phyloP scores from a whole-genome alignment of 139 green algal genomes.

The Chlorella sp. region DNA sequence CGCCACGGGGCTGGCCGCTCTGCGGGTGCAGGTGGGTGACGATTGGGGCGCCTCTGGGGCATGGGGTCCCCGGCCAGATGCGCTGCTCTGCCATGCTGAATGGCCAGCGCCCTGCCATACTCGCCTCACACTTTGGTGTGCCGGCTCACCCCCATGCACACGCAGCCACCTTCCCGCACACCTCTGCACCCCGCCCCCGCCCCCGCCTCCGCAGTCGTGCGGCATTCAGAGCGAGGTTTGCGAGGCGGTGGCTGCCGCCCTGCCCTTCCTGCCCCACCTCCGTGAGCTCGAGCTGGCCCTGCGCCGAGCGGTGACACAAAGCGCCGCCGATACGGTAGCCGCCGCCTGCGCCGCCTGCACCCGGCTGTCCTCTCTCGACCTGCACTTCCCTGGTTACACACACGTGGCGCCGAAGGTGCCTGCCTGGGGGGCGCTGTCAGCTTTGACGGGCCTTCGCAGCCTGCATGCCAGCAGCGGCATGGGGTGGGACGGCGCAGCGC shows the following conservation, averaged over 20 bases:
- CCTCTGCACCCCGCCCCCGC: not conserved
- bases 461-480: slow-evolving; percentile 30
- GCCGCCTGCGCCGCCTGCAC: not conserved
- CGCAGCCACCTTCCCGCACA: not conserved
- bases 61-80: too few relatives aligned
- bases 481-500: not conserved
- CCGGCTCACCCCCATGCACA: not conserved
- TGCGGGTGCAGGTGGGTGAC: not conserved
- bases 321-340: not conserved
- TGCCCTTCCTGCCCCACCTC: not conserved
- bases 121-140: not conserved
- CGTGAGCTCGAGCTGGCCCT: slow-evolving; percentile 11
- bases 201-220: not conserved
- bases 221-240: slow-evolving; percentile 24
- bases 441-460: not conserved
- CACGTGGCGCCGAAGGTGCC: not conserved
- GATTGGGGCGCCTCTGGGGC: too few relatives aligned
- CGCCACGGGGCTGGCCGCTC: not conserved
- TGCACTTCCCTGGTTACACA: not conserved
- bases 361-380: slow-evolving; percentile 20
- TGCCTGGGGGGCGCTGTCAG: slow-evolving; percentile 7
- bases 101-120: not conserved
- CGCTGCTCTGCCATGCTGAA: too few relatives aligned
- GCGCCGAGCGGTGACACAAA: not conserved
- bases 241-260: slow-evolving; percentile 15